Percentiles rank a stretch among this genome's conserved stretches.
phyloP scores from a whole-genome alignment of 768 basidiomycete genomes.

The Tephrocybe rancida region DNA sequence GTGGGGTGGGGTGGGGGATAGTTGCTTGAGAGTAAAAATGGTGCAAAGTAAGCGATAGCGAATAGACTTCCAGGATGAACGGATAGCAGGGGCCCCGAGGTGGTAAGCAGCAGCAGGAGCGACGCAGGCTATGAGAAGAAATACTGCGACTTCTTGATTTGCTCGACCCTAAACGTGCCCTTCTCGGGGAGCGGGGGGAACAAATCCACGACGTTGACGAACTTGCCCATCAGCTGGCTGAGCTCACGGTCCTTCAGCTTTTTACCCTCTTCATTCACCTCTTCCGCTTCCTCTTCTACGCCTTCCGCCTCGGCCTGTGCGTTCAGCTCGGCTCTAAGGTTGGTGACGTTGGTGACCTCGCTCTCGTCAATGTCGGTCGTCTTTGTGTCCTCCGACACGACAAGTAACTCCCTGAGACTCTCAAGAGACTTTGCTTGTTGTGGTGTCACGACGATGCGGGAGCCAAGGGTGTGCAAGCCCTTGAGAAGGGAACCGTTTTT shows the following conservation, averaged over 20 bases:
- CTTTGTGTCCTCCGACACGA: conserved; percentile 35
- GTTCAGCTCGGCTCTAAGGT: conserved; percentile 10
- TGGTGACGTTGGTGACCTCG: conserved; percentile 16
- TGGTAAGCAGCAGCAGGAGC: not conserved
- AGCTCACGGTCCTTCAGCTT: conserved; percentile 25
- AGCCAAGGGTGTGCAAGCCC: conserved; percentile 45
- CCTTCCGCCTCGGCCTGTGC: conserved; percentile 22
- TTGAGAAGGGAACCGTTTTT: conserved; percentile 36
- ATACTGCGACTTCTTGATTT: conserved; percentile 81
- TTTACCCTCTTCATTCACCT: conserved; percentile 24
- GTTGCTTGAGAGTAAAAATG: too few species aligned
- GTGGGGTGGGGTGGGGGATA: not conserved
- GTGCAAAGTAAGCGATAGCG: not conserved
- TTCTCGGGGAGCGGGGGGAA: conserved; percentile 83
- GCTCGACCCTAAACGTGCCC: conserved; percentile 83
- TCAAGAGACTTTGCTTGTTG: conserved; percentile 38
- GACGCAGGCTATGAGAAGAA: conserved; percentile 80
- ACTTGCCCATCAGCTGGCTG: conserved; percentile 50
- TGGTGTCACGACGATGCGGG: conserved; percentile 41
- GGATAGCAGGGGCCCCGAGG: not conserved
- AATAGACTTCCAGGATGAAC: not conserved
- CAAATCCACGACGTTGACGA: conserved; percentile 73
- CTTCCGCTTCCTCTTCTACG: conserved; percentile 20
- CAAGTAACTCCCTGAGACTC: conserved; percentile 35
- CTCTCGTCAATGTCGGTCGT: conserved; percentile 33